A percentile compares a stretch with the other conserved stretches of the same genome.
These are phyloP conservation scores for Scheffersomyces titani DNA, from an alignment of 1,139 yeast genomes.

Conservation along the genomic window DNA sequence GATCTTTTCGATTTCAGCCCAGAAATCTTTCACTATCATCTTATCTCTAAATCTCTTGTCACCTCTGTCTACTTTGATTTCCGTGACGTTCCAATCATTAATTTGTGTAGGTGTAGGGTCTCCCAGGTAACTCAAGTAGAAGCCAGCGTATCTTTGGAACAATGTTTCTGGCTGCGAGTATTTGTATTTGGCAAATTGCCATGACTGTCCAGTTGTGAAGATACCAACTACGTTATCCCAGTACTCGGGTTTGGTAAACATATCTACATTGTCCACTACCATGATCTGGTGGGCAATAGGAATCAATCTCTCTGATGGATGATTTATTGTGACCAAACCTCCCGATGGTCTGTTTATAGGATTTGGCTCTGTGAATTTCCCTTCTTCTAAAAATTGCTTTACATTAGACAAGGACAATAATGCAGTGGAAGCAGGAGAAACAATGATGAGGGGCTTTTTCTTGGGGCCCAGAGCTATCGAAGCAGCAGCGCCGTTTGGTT, in stretches of 20 bases:
- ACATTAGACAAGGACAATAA: conserved; percentile 78
- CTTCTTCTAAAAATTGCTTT: conserved; percentile 78
- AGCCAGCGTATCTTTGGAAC: conserved; percentile 85
- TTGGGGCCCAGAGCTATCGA: conserved; percentile 19
- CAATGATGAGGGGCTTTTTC: conserved; percentile 87
- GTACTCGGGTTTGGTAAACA: conserved; percentile 90
- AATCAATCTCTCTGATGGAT: conserved; percentile 57
- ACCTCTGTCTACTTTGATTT: conserved; percentile 72
- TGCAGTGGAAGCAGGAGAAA: conserved; percentile 95
- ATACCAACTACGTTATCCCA: conserved; percentile 97
- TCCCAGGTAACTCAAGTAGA: conserved; percentile 71
- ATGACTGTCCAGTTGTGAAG: conserved; percentile 93
- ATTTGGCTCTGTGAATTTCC: conserved; percentile 65
- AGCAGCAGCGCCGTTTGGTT: conserved; percentile 13
- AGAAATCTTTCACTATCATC: conserved; percentile 79
- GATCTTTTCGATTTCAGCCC: conserved; percentile 73
- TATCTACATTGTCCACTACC: conserved; percentile 85
- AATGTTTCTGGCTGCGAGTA: conserved; percentile 78
- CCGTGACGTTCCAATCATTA: conserved; percentile 85
- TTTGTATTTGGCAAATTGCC: conserved; percentile 93
- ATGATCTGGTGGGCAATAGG: conserved; percentile 60
- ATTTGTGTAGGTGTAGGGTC: conserved; percentile 78
- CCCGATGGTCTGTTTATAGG: conserved; percentile 36
- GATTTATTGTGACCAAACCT: conserved; percentile 54
- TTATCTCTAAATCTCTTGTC: conserved; percentile 85